phyloP scores from a whole-genome alignment of 148 eudicot genomes.

The Fagopyrum tataricum region DNA sequence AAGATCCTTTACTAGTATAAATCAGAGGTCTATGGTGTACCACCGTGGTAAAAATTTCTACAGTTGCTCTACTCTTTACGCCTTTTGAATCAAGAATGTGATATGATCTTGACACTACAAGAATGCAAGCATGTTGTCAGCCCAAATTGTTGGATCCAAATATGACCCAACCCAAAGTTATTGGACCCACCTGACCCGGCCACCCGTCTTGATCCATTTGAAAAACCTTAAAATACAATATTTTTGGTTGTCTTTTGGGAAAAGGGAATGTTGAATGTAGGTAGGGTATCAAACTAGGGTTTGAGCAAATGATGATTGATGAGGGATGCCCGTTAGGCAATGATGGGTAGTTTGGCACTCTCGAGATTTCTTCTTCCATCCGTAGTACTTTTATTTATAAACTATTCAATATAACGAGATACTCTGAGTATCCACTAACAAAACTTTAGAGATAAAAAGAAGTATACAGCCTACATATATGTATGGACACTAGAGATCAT shows the following conservation, averaged over 20 bases:
- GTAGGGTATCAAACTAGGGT: slow-evolving; percentile 2
- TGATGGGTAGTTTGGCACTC: not conserved
- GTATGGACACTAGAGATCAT: too few species aligned
- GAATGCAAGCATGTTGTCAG: not conserved
- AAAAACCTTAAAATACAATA: not conserved
- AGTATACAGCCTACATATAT: too few species aligned
- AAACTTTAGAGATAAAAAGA: too few species aligned
- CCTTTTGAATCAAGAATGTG: not conserved
- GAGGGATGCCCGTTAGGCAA: not conserved
- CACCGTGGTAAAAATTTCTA: not conserved
- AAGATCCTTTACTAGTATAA: not conserved
- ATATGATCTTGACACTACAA: not conserved
- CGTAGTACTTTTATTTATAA: too few species aligned
- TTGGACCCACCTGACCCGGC: too few species aligned
- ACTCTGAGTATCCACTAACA: too few species aligned
- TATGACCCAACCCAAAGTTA: not conserved
- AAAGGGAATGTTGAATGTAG: not conserved
- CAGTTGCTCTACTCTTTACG: not conserved
- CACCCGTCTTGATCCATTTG: too few species aligned
- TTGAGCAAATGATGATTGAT: slow-evolving; percentile 1
- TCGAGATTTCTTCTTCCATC: not conserved
- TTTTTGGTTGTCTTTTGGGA: not conserved
- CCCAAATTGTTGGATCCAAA: not conserved
- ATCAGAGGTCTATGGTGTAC: not conserved
- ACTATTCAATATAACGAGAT: too few species aligned